These are phyloP conservation scores for Peronospora belbahrii DNA, from an alignment of 352 stramenopile species.

Conservation along the genomic window DNA sequence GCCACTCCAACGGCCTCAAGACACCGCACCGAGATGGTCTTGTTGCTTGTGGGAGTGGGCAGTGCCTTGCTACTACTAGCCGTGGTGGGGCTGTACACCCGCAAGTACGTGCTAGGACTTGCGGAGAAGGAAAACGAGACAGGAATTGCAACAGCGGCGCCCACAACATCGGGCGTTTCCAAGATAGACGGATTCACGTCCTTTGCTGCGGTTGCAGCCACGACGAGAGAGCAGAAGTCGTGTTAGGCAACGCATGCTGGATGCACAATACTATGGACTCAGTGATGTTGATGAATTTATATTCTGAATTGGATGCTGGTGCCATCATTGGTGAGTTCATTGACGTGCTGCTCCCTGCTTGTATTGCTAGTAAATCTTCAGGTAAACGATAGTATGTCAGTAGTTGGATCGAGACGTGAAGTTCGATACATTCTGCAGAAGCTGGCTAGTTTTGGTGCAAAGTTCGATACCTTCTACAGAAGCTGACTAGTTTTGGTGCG, in stretches of 20 bases:
- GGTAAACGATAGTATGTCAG: too few species aligned
- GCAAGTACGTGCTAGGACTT: constrained; percentile 56
- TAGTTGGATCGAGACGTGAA: not conserved
- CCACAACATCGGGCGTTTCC: not conserved
- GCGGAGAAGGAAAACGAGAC: constrained; percentile 38
- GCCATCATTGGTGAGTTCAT: constrained; percentile 22
- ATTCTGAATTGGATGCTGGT: constrained; percentile 6
- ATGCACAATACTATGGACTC: constrained; percentile 17
- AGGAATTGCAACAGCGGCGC: not conserved
- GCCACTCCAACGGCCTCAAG: constrained; percentile 30
- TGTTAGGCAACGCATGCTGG: constrained; percentile 8
- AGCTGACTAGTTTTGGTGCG: constrained; percentile 7
- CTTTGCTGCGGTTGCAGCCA: constrained; percentile 5
- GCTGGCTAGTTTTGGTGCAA: constrained; percentile 2
- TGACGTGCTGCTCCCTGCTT: too few species aligned
- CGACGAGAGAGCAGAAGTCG: not conserved
- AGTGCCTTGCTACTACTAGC: constrained; percentile 53
- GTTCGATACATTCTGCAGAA: constrained; percentile 10
- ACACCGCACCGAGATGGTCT: constrained; percentile 38
- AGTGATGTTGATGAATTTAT: not conserved
- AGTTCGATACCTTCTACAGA: constrained; percentile 7
- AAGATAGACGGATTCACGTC: constrained; percentile 11
- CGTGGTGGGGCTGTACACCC: constrained; percentile 59
- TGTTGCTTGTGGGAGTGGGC: constrained; percentile 45
- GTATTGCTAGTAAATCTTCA: too few species aligned